A percentile compares a stretch with the other conserved stretches of the same genome.
These are phyloP conservation scores for Elaeagnus macrophylla DNA, from an alignment of 306 rosid genomes.

Conservation along the genomic window DNA sequence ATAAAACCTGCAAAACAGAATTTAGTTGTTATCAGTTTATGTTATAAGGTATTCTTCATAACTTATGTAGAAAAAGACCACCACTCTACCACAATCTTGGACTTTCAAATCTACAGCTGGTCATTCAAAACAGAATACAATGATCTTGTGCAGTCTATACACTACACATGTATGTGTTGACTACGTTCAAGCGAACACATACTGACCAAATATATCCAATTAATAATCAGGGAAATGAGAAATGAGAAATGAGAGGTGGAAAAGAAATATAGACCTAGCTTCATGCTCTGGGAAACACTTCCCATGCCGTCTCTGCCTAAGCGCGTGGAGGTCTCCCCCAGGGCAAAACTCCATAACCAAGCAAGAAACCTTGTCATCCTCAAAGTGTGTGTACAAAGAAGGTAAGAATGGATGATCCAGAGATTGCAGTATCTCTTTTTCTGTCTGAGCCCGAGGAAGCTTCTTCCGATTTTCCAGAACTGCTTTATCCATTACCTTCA, in stretches of 20 bases:
- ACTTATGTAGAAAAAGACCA: neutral
- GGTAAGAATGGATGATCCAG: conserved; percentile 98
- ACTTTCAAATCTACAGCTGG: too few relatives aligned
- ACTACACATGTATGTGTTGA: too few relatives aligned
- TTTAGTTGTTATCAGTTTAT: neutral
- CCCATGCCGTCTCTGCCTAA: conserved; percentile 82
- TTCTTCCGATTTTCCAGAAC: conserved; percentile 73
- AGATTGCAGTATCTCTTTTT: conserved; percentile 85
- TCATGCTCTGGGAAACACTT: conserved; percentile 80
- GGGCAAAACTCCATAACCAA: conserved; percentile 95
- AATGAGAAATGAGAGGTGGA: conserved; percentile 7
- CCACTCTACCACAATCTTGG: neutral
- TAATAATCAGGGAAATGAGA: neutral
- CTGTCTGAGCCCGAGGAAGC: conserved; percentile 82
- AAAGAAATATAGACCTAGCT: conserved; percentile 63
- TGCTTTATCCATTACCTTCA: conserved; percentile 89
- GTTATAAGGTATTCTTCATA: neutral
- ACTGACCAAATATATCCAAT: neutral
- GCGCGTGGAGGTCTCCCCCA: conserved; percentile 87
- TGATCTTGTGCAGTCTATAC: neutral
- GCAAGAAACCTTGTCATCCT: conserved; percentile 73
- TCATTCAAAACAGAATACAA: neutral
- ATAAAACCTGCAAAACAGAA: conserved; percentile 60
- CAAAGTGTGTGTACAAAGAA: conserved; percentile 73
- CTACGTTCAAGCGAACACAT: too few relatives aligned